Conservation (phyloP, 192 early-diverging fungal species). For the Diversispora eburnea region DNA sequence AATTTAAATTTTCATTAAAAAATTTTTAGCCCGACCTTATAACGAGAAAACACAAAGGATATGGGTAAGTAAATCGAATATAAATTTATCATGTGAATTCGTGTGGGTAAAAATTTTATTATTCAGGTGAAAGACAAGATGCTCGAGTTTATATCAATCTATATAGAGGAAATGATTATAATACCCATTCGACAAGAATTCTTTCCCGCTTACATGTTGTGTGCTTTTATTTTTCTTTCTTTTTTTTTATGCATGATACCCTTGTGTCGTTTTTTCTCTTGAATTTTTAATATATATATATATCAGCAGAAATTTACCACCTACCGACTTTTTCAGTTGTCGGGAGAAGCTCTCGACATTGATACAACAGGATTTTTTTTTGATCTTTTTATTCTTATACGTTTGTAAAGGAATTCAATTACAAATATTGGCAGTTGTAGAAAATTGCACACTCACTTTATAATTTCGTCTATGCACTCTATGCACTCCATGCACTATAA, state of each 20-base stretch:
- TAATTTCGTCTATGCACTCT: slow-evolving; percentile 32
- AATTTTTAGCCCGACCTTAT: slow-evolving; percentile 56
- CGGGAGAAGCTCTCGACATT: slow-evolving; percentile 12
- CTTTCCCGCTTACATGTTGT: slow-evolving; percentile 5
- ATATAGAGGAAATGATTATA: not conserved
- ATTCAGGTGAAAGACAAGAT: not conserved
- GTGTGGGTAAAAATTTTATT: not conserved
- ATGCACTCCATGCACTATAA: slow-evolving; percentile 27
- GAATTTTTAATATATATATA: not conserved
- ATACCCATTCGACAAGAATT: not conserved
- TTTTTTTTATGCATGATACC: slow-evolving; percentile 7
- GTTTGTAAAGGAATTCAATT: not conserved
- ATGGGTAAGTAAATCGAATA: slow-evolving; percentile 58
- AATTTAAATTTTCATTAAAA: not conserved
- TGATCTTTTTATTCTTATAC: not conserved
- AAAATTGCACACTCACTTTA: slow-evolving; percentile 26
- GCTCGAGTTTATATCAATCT: not conserved
- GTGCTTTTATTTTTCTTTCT: slow-evolving; percentile 6
- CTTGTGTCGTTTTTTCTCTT: slow-evolving; percentile 8
- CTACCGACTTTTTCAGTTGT: slow-evolving; percentile 11
- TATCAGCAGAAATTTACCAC: slow-evolving; percentile 9
- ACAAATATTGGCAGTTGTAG: slow-evolving; percentile 21
- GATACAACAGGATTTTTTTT: not conserved
- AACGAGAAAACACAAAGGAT: slow-evolving; percentile 71
- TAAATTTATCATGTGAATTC: slow-evolving; percentile 1